Evolutionary conservation across 2,329 filamentous ascomycete species (phyloP), one percentile per base, ranked within the genome.

Genomic region (Chaetothyriales sp.): DNA sequence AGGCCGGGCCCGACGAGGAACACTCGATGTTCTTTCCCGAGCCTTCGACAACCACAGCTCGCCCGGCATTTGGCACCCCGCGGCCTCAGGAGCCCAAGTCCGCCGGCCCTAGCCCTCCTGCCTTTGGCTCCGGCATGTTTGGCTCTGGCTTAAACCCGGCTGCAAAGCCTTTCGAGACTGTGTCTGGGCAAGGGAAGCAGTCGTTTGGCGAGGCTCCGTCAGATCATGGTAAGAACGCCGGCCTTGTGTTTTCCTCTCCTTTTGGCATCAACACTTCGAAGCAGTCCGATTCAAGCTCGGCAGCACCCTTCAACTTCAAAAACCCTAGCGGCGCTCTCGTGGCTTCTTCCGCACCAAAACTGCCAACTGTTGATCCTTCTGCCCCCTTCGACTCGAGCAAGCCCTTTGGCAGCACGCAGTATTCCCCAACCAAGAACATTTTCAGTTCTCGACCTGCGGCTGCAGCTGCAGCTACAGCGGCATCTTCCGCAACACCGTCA

Each of bases 1-100:
- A 62, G 61, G 65, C 69, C 46, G 64, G 63, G 50, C 65, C 67
- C 43, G 62, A 68, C 15, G 67, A 68, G 19, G 59, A 54, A 10
- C 62, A 67, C 22, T 58, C 62, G 53, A 57, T 58, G 18, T 59
- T 61, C 40, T 56, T 62, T 3, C 59, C 62, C 18, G 52, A 58
- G 18, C 48, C 56, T n/a, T 56, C 62, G 4, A 40, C 13, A 15
- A 15, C 10, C 10, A 2, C 18, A 37, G 48, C 13, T 47, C 10
- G 33, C 15, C 9, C 10, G 33, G 13, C 33, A 40, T 40, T 40
- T 40, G 33, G 33, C 33, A 40, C 10, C 33, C 33, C 15, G 33
- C 33, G 15, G 15, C 33, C 33, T 15, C 33, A 13, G 13, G 33
- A 40, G 13, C 33, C 33, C 33, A 15, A 40, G 13, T 15, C 33